These are phyloP conservation scores for Tritrichomonas foetus DNA, from an alignment of 208 protist genomes.

Conservation along the genomic window DNA sequence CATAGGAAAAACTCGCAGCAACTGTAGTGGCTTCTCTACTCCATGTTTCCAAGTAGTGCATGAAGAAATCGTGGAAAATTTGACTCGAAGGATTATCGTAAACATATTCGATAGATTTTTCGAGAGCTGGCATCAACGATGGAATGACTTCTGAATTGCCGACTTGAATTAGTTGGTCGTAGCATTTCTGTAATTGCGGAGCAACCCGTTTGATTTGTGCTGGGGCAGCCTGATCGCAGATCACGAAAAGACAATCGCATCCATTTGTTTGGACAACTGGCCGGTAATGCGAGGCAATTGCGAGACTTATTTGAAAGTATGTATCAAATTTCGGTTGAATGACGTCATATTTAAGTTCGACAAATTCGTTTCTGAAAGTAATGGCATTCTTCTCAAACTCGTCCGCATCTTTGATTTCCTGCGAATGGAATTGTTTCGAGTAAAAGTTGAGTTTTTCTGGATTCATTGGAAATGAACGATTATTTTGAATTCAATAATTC, in stretches of 20 bases:
- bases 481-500: too few relatives aligned
- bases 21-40: neutral
- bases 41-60: conserved; percentile 27
- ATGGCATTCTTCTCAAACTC: neutral
- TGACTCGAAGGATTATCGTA: neutral
- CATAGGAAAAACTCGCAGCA: neutral
- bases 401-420: conserved; percentile 23
- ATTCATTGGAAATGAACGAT: too few relatives aligned
- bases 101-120: neutral
- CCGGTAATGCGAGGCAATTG: neutral
- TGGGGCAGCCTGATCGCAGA: neutral
- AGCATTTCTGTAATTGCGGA: neutral
- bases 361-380: conserved; percentile 10
- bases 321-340: conserved; percentile 15
- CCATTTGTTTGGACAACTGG: neutral
- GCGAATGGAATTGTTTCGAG: neutral
- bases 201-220: neutral
- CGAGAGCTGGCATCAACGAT: neutral
- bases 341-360: neutral
- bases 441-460: too few relatives aligned
- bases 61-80: conserved; percentile 20
- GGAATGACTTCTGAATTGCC: conserved; percentile 11
- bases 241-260: conserved; percentile 8
- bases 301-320: neutral
- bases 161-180: neutral